phyloP scores from a whole-genome alignment of 352 stramenopile species.

The Thalassiosira exigua region DNA sequence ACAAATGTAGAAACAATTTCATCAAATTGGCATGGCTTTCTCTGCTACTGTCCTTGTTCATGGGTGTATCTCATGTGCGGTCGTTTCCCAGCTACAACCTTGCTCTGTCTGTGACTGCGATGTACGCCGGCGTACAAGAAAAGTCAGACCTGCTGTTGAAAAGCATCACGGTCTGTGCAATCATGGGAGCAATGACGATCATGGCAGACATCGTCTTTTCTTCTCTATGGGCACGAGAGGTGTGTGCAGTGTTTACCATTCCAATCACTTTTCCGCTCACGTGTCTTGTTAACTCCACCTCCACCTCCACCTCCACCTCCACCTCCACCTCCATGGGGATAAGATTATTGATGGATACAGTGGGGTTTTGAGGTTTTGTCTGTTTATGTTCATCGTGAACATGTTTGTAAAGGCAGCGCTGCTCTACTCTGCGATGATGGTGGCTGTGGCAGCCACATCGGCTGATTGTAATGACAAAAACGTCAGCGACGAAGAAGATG shows the following conservation, averaged over 20 bases:
- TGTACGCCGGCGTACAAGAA: conserved; percentile 35
- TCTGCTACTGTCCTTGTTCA: conserved; percentile 24
- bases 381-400: conserved; percentile 42
- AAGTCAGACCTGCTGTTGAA: conserved; percentile 26
- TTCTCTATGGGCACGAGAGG: conserved; percentile 36
- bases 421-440: conserved; percentile 43
- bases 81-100: conserved; percentile 47
- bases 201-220: conserved; percentile 39
- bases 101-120: conserved; percentile 21
- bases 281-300: background rate
- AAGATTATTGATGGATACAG: conserved; percentile 44
- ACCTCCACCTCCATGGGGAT: background rate
- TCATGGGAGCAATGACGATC: conserved; percentile 26
- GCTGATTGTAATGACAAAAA: conserved; percentile 1
- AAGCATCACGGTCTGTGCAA: conserved; percentile 19
- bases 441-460: conserved; percentile 14
- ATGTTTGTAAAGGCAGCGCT: conserved; percentile 38
- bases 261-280: background rate
- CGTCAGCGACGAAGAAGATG: conserved; percentile 3
- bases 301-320: background rate
- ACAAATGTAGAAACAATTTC: conserved; percentile 23
- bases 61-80: conserved; percentile 25
- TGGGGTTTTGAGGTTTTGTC: conserved; percentile 28
- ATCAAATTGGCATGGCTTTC: conserved; percentile 41
- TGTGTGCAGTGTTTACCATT: too few relatives aligned